These are phyloP conservation scores for apple (Malus domestica) DNA, from an alignment of 306 rosid genomes.

Conservation along the genomic window DNA sequence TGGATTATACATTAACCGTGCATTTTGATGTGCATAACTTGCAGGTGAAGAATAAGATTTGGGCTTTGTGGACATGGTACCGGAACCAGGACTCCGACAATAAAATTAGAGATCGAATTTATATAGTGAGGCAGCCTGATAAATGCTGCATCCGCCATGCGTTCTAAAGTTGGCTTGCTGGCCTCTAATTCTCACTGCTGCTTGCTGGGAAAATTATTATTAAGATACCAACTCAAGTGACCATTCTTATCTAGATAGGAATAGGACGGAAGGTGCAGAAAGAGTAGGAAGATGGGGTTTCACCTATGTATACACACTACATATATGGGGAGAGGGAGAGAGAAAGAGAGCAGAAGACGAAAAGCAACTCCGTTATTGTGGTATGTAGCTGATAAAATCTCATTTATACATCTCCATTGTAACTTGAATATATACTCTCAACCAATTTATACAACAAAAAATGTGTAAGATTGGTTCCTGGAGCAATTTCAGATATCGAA, in stretches of 20 bases:
- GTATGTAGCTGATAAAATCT: too few relatives aligned
- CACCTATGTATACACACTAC: background rate
- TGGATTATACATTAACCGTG: background rate
- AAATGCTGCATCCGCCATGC: slow-evolving; percentile 29
- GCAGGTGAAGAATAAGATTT: slow-evolving; percentile 75
- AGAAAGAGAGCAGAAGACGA: background rate
- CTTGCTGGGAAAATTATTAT: background rate
- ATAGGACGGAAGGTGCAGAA: background rate
- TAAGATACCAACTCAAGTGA: background rate
- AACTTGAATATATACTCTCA: too few relatives aligned
- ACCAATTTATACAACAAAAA: too few relatives aligned
- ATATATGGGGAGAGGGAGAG: too few relatives aligned
- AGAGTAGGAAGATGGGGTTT: background rate
- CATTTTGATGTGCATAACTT: slow-evolving; percentile 16
- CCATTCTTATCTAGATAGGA: background rate
- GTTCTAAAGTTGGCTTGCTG: slow-evolving; percentile 16
- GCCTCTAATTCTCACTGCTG: slow-evolving; percentile 7
- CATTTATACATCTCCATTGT: too few relatives aligned
- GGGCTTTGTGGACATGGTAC: slow-evolving; percentile 79
- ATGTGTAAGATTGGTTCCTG: background rate
- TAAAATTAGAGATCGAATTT: slow-evolving; percentile 64
- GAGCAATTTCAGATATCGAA: background rate
- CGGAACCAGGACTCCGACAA: slow-evolving; percentile 60
- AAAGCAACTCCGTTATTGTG: too few relatives aligned
- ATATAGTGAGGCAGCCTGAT: slow-evolving; percentile 68